A percentile compares a stretch with the other conserved stretches of the same genome.
These are phyloP conservation scores for Flaveria floridana DNA, from an alignment of 140 eudicot genomes.

Conservation along the genomic window DNA sequence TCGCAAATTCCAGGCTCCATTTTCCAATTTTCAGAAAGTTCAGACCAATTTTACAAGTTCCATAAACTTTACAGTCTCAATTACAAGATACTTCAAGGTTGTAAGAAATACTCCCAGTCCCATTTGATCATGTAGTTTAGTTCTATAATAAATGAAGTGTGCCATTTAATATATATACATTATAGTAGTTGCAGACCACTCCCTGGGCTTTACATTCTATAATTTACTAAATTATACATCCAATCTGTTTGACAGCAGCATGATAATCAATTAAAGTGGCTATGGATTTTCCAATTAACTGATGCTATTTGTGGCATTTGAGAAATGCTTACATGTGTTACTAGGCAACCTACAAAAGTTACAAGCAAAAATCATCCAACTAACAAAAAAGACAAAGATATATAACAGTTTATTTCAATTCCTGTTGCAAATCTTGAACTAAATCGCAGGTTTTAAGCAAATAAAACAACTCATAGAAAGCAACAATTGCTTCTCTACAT, in stretches of 20 bases:
- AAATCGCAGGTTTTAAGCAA: conserved; percentile 1
- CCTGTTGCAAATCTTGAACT: conserved; percentile 12
- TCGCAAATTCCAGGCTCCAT: neutral
- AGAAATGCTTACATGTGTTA: conserved; percentile 11
- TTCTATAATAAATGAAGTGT: neutral
- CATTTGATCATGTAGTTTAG: neutral
- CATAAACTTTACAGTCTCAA: neutral
- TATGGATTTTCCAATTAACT: neutral
- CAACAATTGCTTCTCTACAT: too few species aligned
- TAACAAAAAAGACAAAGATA: neutral
- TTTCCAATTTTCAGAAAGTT: neutral
- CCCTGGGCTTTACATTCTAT: neutral
- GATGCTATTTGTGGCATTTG: neutral
- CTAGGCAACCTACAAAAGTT: conserved; percentile 12
- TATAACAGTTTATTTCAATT: conserved; percentile 18
- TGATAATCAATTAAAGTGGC: neutral
- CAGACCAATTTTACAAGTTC: neutral
- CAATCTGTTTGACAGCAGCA: conserved; percentile 10
- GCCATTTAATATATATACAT: neutral
- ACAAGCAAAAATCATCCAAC: conserved; percentile 8
- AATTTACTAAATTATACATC: neutral
- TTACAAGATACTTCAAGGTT: neutral
- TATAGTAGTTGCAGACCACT: neutral
- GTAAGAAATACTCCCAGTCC: neutral
- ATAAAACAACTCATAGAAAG: neutral